Evolutionary conservation across 352 stramenopile genomes (phyloP).

Genomic region (Globisporangium camurandrum): DNA sequence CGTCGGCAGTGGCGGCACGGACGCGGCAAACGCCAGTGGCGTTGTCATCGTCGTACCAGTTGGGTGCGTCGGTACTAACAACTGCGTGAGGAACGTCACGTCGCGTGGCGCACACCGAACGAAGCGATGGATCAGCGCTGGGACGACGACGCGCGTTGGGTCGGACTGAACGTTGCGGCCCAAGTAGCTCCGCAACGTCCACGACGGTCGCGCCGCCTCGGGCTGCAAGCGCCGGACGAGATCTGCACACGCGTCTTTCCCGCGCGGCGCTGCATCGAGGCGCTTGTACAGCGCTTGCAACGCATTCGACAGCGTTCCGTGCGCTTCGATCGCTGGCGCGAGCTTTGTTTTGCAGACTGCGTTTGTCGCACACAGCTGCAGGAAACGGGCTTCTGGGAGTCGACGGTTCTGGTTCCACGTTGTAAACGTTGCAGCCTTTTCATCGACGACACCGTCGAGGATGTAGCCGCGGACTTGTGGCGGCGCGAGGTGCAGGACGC

Average conservation of each 20-base stretch:
- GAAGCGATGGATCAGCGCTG: conserved; percentile 7
- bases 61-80: neutral
- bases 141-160: conserved; percentile 1
- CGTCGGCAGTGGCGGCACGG: neutral
- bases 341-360: conserved; percentile 7
- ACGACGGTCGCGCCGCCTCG: neutral
- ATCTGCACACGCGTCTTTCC: conserved; percentile 1
- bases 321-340: conserved; percentile 2
- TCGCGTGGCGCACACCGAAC: conserved; percentile 1
- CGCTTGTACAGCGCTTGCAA: conserved; percentile 4
- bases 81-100: neutral
- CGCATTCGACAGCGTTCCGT: neutral
- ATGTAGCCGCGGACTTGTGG: conserved; percentile 19
- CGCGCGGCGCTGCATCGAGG: neutral
- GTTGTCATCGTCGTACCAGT: neutral
- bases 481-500: conserved; percentile 19
- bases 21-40: neutral
- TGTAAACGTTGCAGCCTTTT: conserved; percentile 7
- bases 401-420: conserved; percentile 7
- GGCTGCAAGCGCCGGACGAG: neutral
- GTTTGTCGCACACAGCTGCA: conserved; percentile 4
- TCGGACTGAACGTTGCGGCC: neutral
- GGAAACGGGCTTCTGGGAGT: neutral
- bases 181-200: neutral
- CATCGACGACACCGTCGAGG: conserved; percentile 14